phyloP scores from a whole-genome alignment of 1,284 basidiomycete genomes.

The Ganoderma meredithae region DNA sequence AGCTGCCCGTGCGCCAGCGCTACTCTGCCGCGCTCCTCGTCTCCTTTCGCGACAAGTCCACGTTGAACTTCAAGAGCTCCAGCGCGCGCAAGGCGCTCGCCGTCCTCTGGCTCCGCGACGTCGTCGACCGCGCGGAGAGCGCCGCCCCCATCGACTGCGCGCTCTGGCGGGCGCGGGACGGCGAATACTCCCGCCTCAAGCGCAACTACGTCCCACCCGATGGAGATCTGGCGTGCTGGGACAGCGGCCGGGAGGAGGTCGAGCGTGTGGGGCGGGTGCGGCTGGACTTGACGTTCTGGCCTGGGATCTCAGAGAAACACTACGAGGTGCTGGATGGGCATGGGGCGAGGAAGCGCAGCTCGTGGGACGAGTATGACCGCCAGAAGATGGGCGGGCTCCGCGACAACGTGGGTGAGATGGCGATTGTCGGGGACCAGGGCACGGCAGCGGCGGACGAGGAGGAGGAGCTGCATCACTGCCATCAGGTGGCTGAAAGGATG shows the following conservation, averaged over 20 bases:
- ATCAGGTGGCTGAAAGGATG: slow-evolving; percentile 22
- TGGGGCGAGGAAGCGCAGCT: slow-evolving; percentile 38
- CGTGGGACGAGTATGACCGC: slow-evolving; percentile 46
- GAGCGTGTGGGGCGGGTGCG: slow-evolving; percentile 44
- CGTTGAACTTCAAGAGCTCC: slow-evolving; percentile 41
- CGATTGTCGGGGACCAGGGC: slow-evolving; percentile 26
- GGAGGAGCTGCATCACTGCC: not conserved
- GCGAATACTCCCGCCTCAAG: slow-evolving; percentile 53
- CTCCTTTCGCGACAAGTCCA: slow-evolving; percentile 56
- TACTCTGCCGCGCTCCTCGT: slow-evolving; percentile 65
- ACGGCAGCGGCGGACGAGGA: slow-evolving; percentile 20
- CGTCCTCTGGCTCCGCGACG: slow-evolving; percentile 66
- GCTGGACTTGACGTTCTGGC: slow-evolving; percentile 39
- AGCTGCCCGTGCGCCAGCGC: slow-evolving; percentile 66
- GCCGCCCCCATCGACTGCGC: slow-evolving; percentile 46
- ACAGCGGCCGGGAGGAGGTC: slow-evolving; percentile 55
- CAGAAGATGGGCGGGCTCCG: slow-evolving; percentile 48
- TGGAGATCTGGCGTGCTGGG: slow-evolving; percentile 56
- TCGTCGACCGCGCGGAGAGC: slow-evolving; percentile 53
- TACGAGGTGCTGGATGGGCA: slow-evolving; percentile 41
- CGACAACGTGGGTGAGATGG: slow-evolving; percentile 41
- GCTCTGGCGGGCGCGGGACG: slow-evolving; percentile 44
- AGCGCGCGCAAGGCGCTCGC: slow-evolving; percentile 60
- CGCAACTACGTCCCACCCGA: slow-evolving; percentile 65
- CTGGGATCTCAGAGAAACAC: slow-evolving; percentile 48